Base-by-base conservation (phyloP, 2,329 filamentous ascomycete species). In the Tolypocladium tundrense region DNA sequence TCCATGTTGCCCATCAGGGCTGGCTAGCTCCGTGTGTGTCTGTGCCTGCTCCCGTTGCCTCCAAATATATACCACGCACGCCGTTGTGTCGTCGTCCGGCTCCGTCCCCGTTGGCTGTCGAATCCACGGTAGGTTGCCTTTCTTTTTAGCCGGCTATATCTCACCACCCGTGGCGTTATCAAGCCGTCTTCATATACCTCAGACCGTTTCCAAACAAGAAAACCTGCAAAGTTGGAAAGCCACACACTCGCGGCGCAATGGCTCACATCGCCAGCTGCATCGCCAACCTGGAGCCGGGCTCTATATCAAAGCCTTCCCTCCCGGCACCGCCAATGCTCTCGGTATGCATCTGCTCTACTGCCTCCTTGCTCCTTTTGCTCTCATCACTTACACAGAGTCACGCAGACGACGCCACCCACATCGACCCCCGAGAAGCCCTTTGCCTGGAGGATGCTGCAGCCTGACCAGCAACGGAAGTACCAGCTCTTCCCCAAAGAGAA, bases 241-340 rank as follows among this genome's bases (percentile, higher is more conserved):
- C 19, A 40, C 43, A 43, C 33, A n/a, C 31, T 27, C 8, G 16
- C 43, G 35, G 39, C 50, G 37, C 69, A 70, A 86, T 86, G 83
- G 81, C 82, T 72, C 83, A 86, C 70, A 85, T 86, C 70, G 80
- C 79, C 69, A 79, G 74, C 65, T 84, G 82, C 69, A 76, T 86
- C 73, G 72, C 79, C 63, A 76, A 78, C 65, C 67, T 69, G 59
- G 78, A 79, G 65, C 67, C 71, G 60, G 75, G 70, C 67, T 76
- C 79, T 78, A 79, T 82, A 76, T 75, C 76, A 63, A 79, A 75
- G 69, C 73, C 75, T 59, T 67, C 74, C 62, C 78, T 79, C 60
- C 76, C 79, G 58, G 72, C 76, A 60, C 66, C 74, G 60, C 70
- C 73, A 57, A 73, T 70, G 61, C 75, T 79, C 55, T 73, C 73